A percentile compares a stretch with the other conserved stretches of the same genome.
phyloP scores from a whole-genome alignment of 495 filamentous ascomycete species.

The Aspergillus heteromorphus region DNA sequence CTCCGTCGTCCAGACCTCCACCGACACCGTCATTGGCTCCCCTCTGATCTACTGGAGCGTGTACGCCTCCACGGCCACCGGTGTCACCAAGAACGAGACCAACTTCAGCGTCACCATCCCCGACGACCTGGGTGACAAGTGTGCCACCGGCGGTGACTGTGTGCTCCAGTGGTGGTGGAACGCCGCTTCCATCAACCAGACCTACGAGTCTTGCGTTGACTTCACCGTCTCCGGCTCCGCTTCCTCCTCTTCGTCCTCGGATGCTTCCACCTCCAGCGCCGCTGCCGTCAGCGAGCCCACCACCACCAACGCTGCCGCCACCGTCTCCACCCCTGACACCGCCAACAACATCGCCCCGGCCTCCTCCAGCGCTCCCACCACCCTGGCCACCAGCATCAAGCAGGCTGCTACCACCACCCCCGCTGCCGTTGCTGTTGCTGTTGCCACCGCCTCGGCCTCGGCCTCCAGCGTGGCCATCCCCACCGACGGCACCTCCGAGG shows the following conservation, averaged over 20 bases:
- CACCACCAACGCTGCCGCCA: slow-evolving; percentile 4
- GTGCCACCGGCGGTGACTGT: slow-evolving; percentile 55
- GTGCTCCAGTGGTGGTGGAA: slow-evolving; percentile 71
- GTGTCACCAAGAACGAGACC: slow-evolving; percentile 52
- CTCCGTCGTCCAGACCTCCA: slow-evolving; percentile 58
- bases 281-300: slow-evolving; percentile 10
- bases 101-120: slow-evolving; percentile 64
- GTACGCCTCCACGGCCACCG: slow-evolving; percentile 47
- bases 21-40: slow-evolving; percentile 52
- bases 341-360: slow-evolving; percentile 4
- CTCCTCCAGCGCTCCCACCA: slow-evolving; percentile 8
- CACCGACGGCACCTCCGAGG: slow-evolving; percentile 22
- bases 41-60: slow-evolving; percentile 52
- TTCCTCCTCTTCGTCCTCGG: slow-evolving; percentile 8
- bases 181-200: slow-evolving; percentile 59
- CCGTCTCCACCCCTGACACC: slow-evolving; percentile 12
- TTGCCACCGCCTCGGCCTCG: neutral
- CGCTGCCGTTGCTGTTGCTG: slow-evolving; percentile 1
- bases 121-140: slow-evolving; percentile 49
- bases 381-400: slow-evolving; percentile 4
- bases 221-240: slow-evolving; percentile 50
- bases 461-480: slow-evolving; percentile 15
- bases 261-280: slow-evolving; percentile 12
- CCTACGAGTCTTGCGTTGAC: slow-evolving; percentile 69
- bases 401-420: slow-evolving; percentile 8